Conservation (phyloP, 257 asterid genomes). For the Ajuga chamaepitys region DNA sequence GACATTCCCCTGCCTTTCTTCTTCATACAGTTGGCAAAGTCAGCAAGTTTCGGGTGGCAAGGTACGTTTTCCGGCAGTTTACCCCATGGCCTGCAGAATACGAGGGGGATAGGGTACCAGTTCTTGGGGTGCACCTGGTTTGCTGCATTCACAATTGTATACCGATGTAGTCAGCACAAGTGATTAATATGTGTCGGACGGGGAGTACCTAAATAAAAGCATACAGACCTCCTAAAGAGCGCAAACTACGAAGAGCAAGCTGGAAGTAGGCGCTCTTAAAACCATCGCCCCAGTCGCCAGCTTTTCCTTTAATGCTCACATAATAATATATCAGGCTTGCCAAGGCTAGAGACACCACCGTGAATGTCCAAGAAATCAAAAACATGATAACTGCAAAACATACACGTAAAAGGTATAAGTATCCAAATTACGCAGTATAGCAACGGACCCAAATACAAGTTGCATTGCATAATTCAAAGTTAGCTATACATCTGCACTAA, state of each 20-base stretch:
- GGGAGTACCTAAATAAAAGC: slow-evolving; percentile 13
- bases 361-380: slow-evolving; percentile 92
- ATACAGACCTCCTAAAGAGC: slow-evolving; percentile 92
- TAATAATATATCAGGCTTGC: slow-evolving; percentile 93
- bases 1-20: slow-evolving; percentile 99
- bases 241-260: slow-evolving; percentile 98
- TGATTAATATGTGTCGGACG: too few species aligned
- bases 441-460: neutral
- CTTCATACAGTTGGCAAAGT: slow-evolving; percentile 94
- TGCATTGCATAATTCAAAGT: too few species aligned
- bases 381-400: slow-evolving; percentile 84
- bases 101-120: slow-evolving; percentile 97
- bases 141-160: slow-evolving; percentile 48
- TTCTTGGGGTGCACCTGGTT: slow-evolving; percentile 94
- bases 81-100: slow-evolving; percentile 99
- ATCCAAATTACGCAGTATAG: neutral
- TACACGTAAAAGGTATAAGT: neutral
- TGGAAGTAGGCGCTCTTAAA: slow-evolving; percentile 99
- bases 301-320: slow-evolving; percentile 94
- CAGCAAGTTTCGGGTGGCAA: slow-evolving; percentile 98
- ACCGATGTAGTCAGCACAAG: slow-evolving; percentile 8
- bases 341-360: slow-evolving; percentile 88
- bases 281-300: slow-evolving; percentile 99
- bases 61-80: slow-evolving; percentile 95
- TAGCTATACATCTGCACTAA: neutral